Percentiles rank a stretch among this genome's conserved stretches.
Evolutionary conservation across 2,329 filamentous ascomycete genomes (phyloP).

Genomic region (Sporothrix mexicana): DNA sequence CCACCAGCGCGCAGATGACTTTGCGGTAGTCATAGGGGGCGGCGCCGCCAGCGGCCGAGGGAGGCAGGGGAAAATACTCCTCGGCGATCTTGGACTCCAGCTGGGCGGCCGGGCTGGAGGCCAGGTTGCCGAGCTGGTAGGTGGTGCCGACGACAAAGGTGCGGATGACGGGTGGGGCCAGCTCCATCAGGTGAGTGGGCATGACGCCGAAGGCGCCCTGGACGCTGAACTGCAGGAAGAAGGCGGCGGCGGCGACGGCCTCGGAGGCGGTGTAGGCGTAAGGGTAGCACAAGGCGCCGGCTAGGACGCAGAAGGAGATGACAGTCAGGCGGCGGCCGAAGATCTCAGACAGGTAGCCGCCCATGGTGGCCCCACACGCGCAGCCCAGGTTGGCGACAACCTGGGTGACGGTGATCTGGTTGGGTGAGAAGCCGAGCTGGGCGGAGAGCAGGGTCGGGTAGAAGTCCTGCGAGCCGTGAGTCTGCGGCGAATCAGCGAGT

Average conservation of each 20-base stretch:
- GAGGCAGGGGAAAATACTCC: conserved; percentile 74
- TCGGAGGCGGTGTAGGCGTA: conserved; percentile 71
- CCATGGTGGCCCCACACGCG: conserved; percentile 73
- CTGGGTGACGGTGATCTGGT: conserved; percentile 51
- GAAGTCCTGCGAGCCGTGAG: conserved; percentile 77
- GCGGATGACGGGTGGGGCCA: conserved; percentile 73
- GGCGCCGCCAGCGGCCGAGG: conserved; percentile 53
- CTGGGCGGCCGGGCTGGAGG: conserved; percentile 74
- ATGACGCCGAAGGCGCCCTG: conserved; percentile 79
- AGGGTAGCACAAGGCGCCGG: conserved; percentile 67
- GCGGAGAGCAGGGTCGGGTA: conserved; percentile 74
- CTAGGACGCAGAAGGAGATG: conserved; percentile 63
- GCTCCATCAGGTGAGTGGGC: conserved; percentile 79
- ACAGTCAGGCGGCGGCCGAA: conserved; percentile 74
- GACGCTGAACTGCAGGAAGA: conserved; percentile 74
- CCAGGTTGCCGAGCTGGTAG: conserved; percentile 80
- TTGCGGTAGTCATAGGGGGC: conserved; percentile 75
- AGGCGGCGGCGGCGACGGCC: conserved; percentile 66
- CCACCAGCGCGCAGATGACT: conserved; percentile 92
- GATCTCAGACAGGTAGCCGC: conserved; percentile 77
- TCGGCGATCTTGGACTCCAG: conserved; percentile 75
- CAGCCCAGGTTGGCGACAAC: conserved; percentile 82
- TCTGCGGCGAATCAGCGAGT: too few relatives aligned
- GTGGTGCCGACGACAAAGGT: conserved; percentile 76
- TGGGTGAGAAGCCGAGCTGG: conserved; percentile 38